Conservation (phyloP, 345 rosid species). For the Raphanus raphanistrum region DNA sequence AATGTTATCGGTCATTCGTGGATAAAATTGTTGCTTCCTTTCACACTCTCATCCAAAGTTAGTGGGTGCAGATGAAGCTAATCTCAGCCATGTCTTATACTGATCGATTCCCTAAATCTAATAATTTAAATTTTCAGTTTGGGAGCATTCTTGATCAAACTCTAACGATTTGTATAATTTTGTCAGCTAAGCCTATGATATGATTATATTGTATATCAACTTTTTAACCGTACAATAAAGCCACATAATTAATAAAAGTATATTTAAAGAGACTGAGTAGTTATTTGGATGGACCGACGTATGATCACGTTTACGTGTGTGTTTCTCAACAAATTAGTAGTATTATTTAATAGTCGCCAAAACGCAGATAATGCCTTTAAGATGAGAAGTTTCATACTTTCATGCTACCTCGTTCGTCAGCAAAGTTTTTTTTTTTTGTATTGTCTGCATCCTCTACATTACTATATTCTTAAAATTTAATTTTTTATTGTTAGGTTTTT, state of each 20-base stretch:
- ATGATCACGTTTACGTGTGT: constrained; percentile 41
- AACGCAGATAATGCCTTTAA: constrained; percentile 19
- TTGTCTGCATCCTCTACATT: neutral
- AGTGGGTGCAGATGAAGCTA: constrained; percentile 26
- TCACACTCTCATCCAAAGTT: constrained; percentile 21
- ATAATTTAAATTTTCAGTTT: neutral
- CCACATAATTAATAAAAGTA: constrained; percentile 11
- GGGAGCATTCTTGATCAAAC: neutral
- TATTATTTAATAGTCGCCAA: neutral
- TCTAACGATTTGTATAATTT: neutral
- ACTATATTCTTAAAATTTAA: neutral
- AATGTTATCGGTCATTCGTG: neutral
- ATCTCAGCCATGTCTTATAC: constrained; percentile 2
- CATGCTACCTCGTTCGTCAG: constrained; percentile 26
- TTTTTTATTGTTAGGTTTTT: neutral
- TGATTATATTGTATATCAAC: neutral
- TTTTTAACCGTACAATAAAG: neutral
- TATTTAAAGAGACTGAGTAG: constrained; percentile 5
- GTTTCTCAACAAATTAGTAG: neutral
- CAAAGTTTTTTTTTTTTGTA: constrained; percentile 20
- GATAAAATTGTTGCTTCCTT: constrained; percentile 28
- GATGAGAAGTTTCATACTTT: constrained; percentile 23
- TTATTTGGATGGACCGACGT: constrained; percentile 35
- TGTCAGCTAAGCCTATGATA: neutral
- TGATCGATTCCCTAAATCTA: neutral